phyloP scores from a whole-genome alignment of 257 asterid genomes.

The Agastache rugosa region DNA sequence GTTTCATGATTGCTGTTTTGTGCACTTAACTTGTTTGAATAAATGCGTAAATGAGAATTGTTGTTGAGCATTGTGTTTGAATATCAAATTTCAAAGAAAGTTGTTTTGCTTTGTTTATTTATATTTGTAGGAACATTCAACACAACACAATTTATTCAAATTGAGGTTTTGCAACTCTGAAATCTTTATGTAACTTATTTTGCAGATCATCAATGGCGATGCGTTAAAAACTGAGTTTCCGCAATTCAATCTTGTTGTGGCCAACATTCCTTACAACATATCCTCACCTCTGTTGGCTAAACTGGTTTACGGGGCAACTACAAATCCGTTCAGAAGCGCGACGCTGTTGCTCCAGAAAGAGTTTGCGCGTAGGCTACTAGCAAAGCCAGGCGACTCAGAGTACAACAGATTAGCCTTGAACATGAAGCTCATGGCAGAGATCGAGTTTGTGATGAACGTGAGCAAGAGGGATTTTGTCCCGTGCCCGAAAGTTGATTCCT shows the following conservation, averaged over 20 bases:
- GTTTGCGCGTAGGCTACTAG: constrained; percentile 78
- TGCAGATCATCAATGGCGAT: constrained; percentile 75
- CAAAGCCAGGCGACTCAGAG: constrained; percentile 85
- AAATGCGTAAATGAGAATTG: constrained; percentile 42
- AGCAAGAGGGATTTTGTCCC: constrained; percentile 92
- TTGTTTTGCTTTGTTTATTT: neutral
- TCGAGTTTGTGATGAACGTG: constrained; percentile 84
- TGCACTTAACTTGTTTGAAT: neutral
- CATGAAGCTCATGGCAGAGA: constrained; percentile 76
- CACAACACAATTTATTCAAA: neutral
- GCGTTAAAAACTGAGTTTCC: constrained; percentile 81
- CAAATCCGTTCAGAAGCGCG: constrained; percentile 68
- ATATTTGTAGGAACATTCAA: neutral
- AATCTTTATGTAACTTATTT: neutral
- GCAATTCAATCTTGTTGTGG: constrained; percentile 77
- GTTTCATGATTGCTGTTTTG: neutral
- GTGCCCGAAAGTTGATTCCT: constrained; percentile 84
- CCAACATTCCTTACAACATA: constrained; percentile 92
- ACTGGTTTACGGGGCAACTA: constrained; percentile 58
- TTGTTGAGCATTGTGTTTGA: neutral
- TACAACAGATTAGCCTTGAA: constrained; percentile 84
- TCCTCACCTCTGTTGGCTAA: constrained; percentile 86
- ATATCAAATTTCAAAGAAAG: neutral
- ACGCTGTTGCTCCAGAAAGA: constrained; percentile 88
- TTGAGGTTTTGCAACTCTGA: neutral